Evolutionary conservation across 2,329 filamentous ascomycete species (phyloP).

Genomic region (Ceratocystis cubensis): DNA sequence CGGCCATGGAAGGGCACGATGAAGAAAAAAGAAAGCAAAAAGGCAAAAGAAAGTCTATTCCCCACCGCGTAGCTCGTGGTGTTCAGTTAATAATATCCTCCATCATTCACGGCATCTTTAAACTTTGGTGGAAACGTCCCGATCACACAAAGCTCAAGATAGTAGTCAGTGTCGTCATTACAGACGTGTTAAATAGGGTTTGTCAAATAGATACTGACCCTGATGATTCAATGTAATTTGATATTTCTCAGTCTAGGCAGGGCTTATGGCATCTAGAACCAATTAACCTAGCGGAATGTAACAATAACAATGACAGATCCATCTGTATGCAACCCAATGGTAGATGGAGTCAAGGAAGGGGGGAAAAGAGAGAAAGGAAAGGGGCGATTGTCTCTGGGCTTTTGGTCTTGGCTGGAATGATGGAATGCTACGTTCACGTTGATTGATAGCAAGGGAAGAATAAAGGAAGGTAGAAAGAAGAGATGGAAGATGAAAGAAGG

Average conservation of each 20-base stretch:
- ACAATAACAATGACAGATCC: not conserved
- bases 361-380: not conserved
- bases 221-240: not conserved
- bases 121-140: too few species aligned
- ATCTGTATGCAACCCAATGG: not conserved
- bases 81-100: too few species aligned
- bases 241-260: too few species aligned
- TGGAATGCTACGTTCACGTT: slow-evolving; percentile 1
- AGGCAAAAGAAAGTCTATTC: too few species aligned
- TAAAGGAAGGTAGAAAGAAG: not conserved
- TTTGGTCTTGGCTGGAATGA: not conserved
- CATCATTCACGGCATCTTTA: too few species aligned
- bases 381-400: not conserved
- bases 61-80: too few species aligned
- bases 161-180: not conserved
- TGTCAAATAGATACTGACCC: not conserved
- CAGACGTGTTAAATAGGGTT: not conserved
- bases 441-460: not conserved
- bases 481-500: not conserved
- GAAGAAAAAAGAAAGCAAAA: too few species aligned
- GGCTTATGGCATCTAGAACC: too few species aligned
- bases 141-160: too few species aligned
- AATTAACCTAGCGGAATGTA: not conserved
- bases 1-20: too few species aligned
- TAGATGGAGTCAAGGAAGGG: not conserved